These are phyloP conservation scores for Ogataea paraovalis DNA, from an alignment of 805 yeast genomes.

Conservation along the genomic window DNA sequence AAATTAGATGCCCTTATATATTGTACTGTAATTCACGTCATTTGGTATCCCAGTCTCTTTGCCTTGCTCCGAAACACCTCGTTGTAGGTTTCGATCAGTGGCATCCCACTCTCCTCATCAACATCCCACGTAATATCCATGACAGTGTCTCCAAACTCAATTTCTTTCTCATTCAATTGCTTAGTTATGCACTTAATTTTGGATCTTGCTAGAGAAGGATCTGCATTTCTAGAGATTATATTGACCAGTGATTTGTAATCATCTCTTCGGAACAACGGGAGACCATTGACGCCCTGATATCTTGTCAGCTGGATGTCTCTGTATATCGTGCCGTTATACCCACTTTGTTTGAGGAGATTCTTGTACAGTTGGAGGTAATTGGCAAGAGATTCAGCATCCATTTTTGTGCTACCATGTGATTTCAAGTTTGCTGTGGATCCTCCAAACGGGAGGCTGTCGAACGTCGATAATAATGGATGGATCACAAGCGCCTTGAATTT, in stretches of 20 bases:
- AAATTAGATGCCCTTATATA: too few species aligned
- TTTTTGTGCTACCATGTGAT: background rate
- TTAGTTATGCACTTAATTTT: background rate
- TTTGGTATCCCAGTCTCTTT: background rate
- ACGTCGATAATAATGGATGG: slow-evolving; percentile 4
- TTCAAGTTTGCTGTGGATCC: background rate
- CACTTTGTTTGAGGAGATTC: background rate
- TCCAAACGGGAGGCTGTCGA: background rate
- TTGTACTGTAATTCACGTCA: too few species aligned
- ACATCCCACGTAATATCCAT: background rate
- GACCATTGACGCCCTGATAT: background rate
- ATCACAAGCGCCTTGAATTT: slow-evolving; percentile 1
- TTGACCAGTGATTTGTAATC: background rate
- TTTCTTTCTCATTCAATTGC: background rate
- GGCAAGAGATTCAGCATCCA: background rate
- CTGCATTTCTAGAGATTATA: background rate
- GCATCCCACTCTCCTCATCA: background rate
- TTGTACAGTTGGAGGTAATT: background rate
- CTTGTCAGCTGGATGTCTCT: background rate
- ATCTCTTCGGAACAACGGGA: background rate
- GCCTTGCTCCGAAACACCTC: background rate
- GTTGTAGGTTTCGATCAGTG: background rate
- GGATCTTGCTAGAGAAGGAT: background rate
- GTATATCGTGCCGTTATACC: background rate
- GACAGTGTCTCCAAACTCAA: background rate